A percentile compares a stretch with the other conserved stretches of the same genome.
These are phyloP conservation scores for Eucalyptus cloeziana DNA, from an alignment of 345 rosid species.

Conservation along the genomic window DNA sequence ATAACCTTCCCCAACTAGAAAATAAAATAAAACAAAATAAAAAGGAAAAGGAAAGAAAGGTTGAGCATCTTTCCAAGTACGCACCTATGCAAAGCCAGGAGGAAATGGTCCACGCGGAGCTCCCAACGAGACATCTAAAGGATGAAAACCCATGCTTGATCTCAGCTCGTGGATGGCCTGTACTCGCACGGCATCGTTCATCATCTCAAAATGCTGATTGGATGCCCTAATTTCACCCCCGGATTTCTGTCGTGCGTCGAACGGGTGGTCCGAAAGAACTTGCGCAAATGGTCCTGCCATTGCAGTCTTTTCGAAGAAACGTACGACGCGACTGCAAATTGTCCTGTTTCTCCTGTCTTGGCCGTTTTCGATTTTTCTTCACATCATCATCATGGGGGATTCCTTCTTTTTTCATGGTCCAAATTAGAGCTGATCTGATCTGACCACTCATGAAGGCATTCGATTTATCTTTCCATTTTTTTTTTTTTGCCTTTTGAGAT, in stretches of 20 bases:
- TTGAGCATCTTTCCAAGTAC: not conserved
- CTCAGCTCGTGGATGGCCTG: not conserved
- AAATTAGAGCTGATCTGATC: not conserved
- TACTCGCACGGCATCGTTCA: not conserved
- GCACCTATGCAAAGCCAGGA: not conserved
- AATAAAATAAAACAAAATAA: not conserved
- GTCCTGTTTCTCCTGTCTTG: not conserved
- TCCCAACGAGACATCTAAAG: not conserved
- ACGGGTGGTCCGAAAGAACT: not conserved
- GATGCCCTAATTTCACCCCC: not conserved
- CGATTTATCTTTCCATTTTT: not conserved
- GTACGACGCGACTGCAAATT: no score
- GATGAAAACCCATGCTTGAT: not conserved
- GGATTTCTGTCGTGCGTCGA: not conserved
- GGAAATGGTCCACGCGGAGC: not conserved
- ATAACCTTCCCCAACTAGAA: fast-evolving
- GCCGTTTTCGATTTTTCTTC: not conserved
- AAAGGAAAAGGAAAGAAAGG: not conserved
- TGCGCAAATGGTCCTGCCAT: not conserved
- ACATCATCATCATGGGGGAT: not conserved
- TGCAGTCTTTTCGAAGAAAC: not conserved
- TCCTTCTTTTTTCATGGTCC: not conserved
- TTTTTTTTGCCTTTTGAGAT: not conserved
- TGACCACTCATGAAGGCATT: not conserved
- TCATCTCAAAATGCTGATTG: not conserved